phyloP scores from a whole-genome alignment of 805 yeast genomes.

The Teunomyces tritomae region DNA sequence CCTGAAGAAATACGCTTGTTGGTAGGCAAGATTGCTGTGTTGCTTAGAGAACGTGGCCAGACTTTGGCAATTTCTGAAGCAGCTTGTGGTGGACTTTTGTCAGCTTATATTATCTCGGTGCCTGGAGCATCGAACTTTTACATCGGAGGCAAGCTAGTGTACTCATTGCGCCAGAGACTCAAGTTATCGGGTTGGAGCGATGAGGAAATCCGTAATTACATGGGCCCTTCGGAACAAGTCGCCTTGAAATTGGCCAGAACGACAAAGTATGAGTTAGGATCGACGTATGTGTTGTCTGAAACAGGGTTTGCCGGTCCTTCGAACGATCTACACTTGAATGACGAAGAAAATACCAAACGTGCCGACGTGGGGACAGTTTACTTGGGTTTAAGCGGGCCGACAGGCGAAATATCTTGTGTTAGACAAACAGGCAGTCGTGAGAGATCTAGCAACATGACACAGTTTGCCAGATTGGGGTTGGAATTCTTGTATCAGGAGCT shows the following conservation, averaged over 20 bases:
- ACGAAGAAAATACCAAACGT: conserved; percentile 16
- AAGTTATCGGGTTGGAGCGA: conserved; percentile 77
- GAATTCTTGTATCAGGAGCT: conserved; percentile 55
- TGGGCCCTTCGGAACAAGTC: conserved; percentile 79
- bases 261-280: conserved; percentile 74
- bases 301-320: conserved; percentile 87
- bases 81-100: conserved; percentile 84
- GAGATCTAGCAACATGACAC: conserved; percentile 69
- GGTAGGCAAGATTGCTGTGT: conserved; percentile 56
- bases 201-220: conserved; percentile 65
- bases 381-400: conserved; percentile 68
- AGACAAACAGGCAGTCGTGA: conserved; percentile 47
- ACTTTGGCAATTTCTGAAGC: conserved; percentile 83
- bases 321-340: conserved; percentile 39
- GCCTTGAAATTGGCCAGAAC: conserved; percentile 77
- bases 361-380: conserved; percentile 64
- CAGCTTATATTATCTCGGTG: conserved; percentile 75
- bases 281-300: conserved; percentile 78
- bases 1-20: conserved; percentile 51
- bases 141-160: conserved; percentile 80
- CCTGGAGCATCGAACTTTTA: conserved; percentile 85
- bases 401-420: conserved; percentile 47
- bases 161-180: conserved; percentile 71
- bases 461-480: conserved; percentile 68
- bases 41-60: conserved; percentile 51